These are phyloP conservation scores for Dactylellina cionopaga DNA, from an alignment of 2,329 filamentous ascomycete species.

Conservation along the genomic window DNA sequence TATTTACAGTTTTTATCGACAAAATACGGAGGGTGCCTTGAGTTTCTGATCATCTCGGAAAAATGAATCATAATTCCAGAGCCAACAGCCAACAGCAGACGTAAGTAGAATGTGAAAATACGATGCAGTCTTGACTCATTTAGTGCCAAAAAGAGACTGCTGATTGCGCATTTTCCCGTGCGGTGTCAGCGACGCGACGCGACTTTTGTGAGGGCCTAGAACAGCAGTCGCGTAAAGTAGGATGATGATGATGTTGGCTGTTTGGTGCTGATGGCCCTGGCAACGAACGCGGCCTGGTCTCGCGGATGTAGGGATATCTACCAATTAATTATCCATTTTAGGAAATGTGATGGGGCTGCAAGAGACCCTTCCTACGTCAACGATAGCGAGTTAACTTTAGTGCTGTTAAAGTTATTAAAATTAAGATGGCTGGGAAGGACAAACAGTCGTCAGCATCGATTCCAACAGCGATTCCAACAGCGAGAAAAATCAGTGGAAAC, in stretches of 20 bases:
- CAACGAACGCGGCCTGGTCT: slow-evolving; percentile 25
- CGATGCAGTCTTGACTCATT: slow-evolving; percentile 14
- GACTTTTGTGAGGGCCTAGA: slow-evolving; percentile 7
- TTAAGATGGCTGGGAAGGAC: slow-evolving; percentile 31
- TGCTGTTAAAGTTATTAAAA: slow-evolving; percentile 11
- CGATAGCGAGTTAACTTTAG: background rate
- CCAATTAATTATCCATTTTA: slow-evolving; percentile 44
- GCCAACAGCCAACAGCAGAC: background rate
- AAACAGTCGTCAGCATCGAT: background rate
- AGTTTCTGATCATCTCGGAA: background rate
- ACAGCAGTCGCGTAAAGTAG: slow-evolving; percentile 21
- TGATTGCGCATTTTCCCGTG: slow-evolving; percentile 1
- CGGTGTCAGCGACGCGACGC: slow-evolving; percentile 18
- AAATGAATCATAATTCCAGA: background rate
- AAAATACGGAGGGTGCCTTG: too few relatives aligned
- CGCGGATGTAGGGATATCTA: background rate
- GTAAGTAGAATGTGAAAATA: background rate
- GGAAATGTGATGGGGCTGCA: slow-evolving; percentile 44
- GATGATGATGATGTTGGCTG: slow-evolving; percentile 11
- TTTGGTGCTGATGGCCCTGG: too few relatives aligned
- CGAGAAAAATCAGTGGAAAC: background rate
- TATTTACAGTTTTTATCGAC: too few relatives aligned
- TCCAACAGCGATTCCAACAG: background rate
- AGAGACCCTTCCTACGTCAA: slow-evolving; percentile 7
- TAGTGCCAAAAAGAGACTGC: slow-evolving; percentile 11